A percentile compares a stretch with the other conserved stretches of the same genome.
These are phyloP conservation scores for Penicillium cinerascens DNA, from an alignment of 495 filamentous ascomycete genomes.

Conservation along the genomic window DNA sequence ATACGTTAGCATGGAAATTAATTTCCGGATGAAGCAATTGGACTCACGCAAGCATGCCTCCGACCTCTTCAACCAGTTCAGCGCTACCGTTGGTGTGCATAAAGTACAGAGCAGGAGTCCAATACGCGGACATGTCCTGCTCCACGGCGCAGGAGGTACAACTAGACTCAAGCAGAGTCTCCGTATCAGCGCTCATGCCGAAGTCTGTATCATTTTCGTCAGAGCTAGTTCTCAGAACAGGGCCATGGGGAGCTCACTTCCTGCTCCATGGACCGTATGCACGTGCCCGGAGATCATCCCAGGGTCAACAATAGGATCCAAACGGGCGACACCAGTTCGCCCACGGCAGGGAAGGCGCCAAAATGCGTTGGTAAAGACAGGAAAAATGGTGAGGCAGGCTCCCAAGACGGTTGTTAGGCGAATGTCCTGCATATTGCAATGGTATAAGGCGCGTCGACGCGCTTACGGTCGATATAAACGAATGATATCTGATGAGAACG, in stretches of 20 bases:
- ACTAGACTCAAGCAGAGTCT: slow-evolving; percentile 40
- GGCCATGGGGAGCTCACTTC: slow-evolving; percentile 40
- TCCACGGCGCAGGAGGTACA: slow-evolving; percentile 57
- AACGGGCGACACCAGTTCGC: slow-evolving; percentile 55
- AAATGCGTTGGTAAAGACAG: slow-evolving; percentile 58
- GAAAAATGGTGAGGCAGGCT: slow-evolving; percentile 30
- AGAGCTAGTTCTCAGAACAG: slow-evolving; percentile 1
- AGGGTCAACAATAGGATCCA: slow-evolving; percentile 53
- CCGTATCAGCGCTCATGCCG: slow-evolving; percentile 37
- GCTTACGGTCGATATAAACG: slow-evolving; percentile 9
- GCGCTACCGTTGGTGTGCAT: slow-evolving; percentile 52
- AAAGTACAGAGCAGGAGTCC: slow-evolving; percentile 59
- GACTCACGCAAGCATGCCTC: slow-evolving; percentile 56
- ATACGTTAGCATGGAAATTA: not conserved
- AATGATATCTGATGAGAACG: slow-evolving; percentile 11
- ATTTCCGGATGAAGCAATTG: not conserved
- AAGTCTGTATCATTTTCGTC: slow-evolving; percentile 37
- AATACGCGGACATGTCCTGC: slow-evolving; percentile 63
- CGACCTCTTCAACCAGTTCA: slow-evolving; percentile 50
- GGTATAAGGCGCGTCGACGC: slow-evolving; percentile 12
- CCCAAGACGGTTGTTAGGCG: slow-evolving; percentile 20
- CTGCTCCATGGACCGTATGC: slow-evolving; percentile 52
- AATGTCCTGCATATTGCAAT: slow-evolving; percentile 24
- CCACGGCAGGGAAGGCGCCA: slow-evolving; percentile 85
- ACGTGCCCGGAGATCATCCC: slow-evolving; percentile 45